These are phyloP conservation scores for Penicillium brevicompactum DNA, from an alignment of 2,329 filamentous ascomycete genomes.

Conservation along the genomic window DNA sequence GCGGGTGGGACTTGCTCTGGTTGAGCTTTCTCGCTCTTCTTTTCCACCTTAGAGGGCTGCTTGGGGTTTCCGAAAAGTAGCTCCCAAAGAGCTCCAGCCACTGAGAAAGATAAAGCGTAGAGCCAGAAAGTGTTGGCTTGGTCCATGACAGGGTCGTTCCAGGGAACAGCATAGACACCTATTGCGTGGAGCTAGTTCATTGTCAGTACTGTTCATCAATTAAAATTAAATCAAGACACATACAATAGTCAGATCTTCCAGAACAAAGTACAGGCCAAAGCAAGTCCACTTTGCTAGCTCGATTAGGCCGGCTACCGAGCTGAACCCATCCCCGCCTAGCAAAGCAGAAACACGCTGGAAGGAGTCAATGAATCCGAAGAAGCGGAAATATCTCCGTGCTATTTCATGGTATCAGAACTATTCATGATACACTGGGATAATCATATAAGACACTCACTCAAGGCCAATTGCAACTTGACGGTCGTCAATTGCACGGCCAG, in stretches of 20 bases:
- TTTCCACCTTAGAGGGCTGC: constrained; percentile 22
- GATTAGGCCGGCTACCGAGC: constrained; percentile 39
- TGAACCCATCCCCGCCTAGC: constrained; percentile 31
- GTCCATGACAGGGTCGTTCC: constrained; percentile 51
- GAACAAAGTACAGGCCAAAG: constrained; percentile 66
- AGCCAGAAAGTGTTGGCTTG: constrained; percentile 74
- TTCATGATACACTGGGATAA: no score
- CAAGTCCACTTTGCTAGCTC: constrained; percentile 61
- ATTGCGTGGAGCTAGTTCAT: constrained; percentile 50
- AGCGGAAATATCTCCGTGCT: constrained; percentile 65
- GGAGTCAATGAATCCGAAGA: constrained; percentile 68
- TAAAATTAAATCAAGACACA: constrained; percentile 36
- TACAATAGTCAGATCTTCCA: constrained; percentile 66
- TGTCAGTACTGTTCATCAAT: constrained; percentile 5
- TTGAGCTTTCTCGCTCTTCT: constrained; percentile 28
- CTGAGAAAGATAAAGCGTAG: constrained; percentile 58
- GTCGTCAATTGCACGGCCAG: constrained; percentile 37
- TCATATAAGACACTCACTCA: constrained; percentile 36
- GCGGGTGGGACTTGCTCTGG: constrained; percentile 12
- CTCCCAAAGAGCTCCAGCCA: constrained; percentile 37
- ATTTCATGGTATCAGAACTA: constrained; percentile 7
- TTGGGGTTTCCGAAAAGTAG: constrained; percentile 15
- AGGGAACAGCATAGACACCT: constrained; percentile 47
- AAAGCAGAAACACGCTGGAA: constrained; percentile 56
- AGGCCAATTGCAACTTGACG: constrained; percentile 44